Evolutionary conservation across 83 land plant species (phyloP), one percentile per base, ranked within the genome.

Genomic region (Picea mariana): DNA sequence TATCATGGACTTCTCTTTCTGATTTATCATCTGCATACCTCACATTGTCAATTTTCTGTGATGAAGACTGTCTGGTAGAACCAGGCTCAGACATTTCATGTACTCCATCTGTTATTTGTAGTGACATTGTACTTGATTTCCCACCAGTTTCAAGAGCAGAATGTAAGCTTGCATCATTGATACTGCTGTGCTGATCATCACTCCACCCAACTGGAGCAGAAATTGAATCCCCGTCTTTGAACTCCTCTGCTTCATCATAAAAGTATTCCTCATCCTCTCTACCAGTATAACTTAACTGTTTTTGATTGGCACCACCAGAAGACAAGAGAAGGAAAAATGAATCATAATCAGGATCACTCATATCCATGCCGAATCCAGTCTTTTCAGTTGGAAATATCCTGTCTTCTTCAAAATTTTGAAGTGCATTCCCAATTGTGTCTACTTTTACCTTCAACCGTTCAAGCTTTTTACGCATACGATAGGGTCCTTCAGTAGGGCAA

Each of bases 401-500:
- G 64, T 90, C 95, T 38, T 85, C 86, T 76, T 89, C 60, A 26
- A 80, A 77, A 17, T 83, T 83, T 40, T 79, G 61, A 63, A 91
- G 86, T 67, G 86, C 81, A 87, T 85, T 85, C 75, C 89, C 83
- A 60, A 88, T 93, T 47, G 88, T 73, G 79, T 91, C 89, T 78
- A 88, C 83, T 80, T 86, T 96, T n/a, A 90, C 42, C 82, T 88
- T 96, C 77, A 90, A 88, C 15, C 92, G 92, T 83, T 93, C 95
- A 9, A 98, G 92, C 79, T 96, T 98, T 81, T 98, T 98, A n/a
- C 99, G 94, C 99, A 98, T 98, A 9, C 99, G 89, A 78, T 91
- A 98, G 63, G 99, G 99, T 27, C 99, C 99, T 85, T 98, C 99
- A 82, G 94, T 96, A 38, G 99, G 92, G 81, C 98, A 96, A 75